Percentiles rank a stretch among this genome's conserved stretches.
phyloP scores from a whole-genome alignment of 2,329 filamentous ascomycete species.

The Aspergillus luchuensis region DNA sequence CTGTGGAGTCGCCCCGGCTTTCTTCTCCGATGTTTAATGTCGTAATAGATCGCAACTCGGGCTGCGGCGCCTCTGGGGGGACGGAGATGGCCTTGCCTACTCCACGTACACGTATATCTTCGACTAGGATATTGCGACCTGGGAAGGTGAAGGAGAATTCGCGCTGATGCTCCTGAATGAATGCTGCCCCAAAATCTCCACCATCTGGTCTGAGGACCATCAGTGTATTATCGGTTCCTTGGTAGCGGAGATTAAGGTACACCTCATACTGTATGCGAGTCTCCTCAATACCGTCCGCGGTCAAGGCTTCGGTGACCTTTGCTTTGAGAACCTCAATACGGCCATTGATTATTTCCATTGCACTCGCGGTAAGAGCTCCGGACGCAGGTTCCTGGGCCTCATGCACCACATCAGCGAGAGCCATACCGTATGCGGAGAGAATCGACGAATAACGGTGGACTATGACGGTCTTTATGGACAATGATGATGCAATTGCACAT shows the following conservation, averaged over 20 bases:
- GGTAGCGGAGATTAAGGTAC: conserved; percentile 53
- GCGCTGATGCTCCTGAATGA: conserved; percentile 40
- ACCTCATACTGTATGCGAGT: conserved; percentile 34
- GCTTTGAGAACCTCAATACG: conserved; percentile 44
- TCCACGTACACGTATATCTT: conserved; percentile 79
- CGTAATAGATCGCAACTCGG: conserved; percentile 44
- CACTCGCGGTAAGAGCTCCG: background rate
- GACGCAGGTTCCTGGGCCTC: conserved; percentile 66
- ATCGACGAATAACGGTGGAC: conserved; percentile 90
- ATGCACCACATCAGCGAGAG: conserved; percentile 87
- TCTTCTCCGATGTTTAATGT: conserved; percentile 63
- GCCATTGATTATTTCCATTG: background rate
- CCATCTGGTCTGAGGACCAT: conserved; percentile 64
- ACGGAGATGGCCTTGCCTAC: background rate
- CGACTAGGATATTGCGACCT: conserved; percentile 59
- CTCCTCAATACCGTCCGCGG: background rate
- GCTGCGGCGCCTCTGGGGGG: background rate
- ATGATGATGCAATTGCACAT: conserved; percentile 81
- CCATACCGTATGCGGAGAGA: conserved; percentile 90
- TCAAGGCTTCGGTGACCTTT: conserved; percentile 34
- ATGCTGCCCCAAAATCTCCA: conserved; percentile 65
- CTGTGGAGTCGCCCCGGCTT: conserved; percentile 56
- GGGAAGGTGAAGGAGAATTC: conserved; percentile 52
- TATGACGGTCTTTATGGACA: conserved; percentile 82
- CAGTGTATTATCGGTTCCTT: conserved; percentile 53